Evolutionary conservation across 305 asterid species (phyloP), one percentile per base, ranked within the genome.

Genomic region (Nicotiana rustica): DNA sequence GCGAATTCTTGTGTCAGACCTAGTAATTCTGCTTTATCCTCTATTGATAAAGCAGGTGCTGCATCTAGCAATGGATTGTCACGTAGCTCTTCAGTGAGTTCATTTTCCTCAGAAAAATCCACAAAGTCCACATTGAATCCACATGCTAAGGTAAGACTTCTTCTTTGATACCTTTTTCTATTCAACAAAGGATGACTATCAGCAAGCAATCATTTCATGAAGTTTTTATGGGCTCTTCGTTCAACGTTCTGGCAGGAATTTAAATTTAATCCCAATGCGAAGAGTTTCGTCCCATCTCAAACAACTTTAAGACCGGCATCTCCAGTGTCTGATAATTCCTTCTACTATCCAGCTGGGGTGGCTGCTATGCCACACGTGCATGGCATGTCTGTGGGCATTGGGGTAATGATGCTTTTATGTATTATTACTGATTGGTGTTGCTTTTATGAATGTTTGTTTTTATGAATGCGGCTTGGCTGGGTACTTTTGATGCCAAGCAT

Each of bases 61-160:
- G 86, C 91, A 82, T 88, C 92, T 82, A 91, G 90, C 83, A 91
- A 89, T 85, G 96, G 95, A 82, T 87, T 93, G 86, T 94, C 99
- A 71, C 86, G 97, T 38, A 92, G 92, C 88, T 95, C 99, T 75
- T 95, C 98, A 55, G 89, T 90, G 82, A 90, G 96, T 88, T 96
- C 99, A 6, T 82, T 95, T 85, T 82, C 98, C 75, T 93, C 98
- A 41, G 99, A 96, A 86, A 96, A 93, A 88, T 93, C 98, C 69
- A 87, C 92, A 3, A 96, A 93, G 87, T 93, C 98, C 69, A 87
- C 92, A 9, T 83, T 96, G 77, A 95, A 96, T 84, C 98, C 98
- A 73, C 81, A 93, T 85, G 98, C 99, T 81, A 96, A 96, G 98
- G 99, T 95, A 83, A 44, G 77, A 29, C 15, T 75, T 49, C 78